A percentile compares a stretch with the other conserved stretches of the same genome.
phyloP scores from a whole-genome alignment of 2,329 filamentous ascomycete genomes.

The Tolypocladium sp. region DNA sequence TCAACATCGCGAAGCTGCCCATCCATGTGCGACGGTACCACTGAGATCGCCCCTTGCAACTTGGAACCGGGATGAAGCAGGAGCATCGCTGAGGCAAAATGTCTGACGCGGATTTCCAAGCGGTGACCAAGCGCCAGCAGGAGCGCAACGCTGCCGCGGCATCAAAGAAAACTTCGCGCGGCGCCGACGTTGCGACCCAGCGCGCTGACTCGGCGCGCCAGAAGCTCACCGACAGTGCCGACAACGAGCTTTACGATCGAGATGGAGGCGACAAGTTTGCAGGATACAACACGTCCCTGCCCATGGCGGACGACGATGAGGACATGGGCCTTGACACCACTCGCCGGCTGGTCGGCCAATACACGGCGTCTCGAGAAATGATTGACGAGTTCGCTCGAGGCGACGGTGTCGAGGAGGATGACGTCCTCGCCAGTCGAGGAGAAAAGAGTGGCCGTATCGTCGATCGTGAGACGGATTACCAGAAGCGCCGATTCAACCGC shows the following conservation, averaged over 20 bases:
- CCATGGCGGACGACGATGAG: conserved; percentile 67
- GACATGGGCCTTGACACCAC: conserved; percentile 70
- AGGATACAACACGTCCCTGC: conserved; percentile 86
- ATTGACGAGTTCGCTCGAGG: conserved; percentile 91
- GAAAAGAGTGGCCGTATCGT: conserved; percentile 87
- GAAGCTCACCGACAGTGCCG: conserved; percentile 82
- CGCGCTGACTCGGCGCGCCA: conserved; percentile 84
- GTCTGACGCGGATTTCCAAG: conserved; percentile 78
- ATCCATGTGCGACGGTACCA: conserved; percentile 27
- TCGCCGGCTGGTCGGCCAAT: conserved; percentile 81
- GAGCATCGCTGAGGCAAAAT: conserved; percentile 35
- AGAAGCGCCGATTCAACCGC: conserved; percentile 88
- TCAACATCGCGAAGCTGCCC: conserved; percentile 11
- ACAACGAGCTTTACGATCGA: conserved; percentile 78
- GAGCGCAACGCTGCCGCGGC: conserved; percentile 80
- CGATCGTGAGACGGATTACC: conserved; percentile 93
- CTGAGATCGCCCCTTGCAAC: conserved; percentile 23
- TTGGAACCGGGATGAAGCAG: conserved; percentile 33
- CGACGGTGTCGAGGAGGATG: conserved; percentile 80
- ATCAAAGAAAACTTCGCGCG: conserved; percentile 72
- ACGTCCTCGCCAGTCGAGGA: conserved; percentile 69
- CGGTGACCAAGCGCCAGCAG: conserved; percentile 78
- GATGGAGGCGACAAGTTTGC: conserved; percentile 72
- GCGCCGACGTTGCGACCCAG: conserved; percentile 70
- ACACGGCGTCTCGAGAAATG: conserved; percentile 84